Conservation (phyloP, 2,329 filamentous ascomycete species). For the Rugonectria rugulosa region DNA sequence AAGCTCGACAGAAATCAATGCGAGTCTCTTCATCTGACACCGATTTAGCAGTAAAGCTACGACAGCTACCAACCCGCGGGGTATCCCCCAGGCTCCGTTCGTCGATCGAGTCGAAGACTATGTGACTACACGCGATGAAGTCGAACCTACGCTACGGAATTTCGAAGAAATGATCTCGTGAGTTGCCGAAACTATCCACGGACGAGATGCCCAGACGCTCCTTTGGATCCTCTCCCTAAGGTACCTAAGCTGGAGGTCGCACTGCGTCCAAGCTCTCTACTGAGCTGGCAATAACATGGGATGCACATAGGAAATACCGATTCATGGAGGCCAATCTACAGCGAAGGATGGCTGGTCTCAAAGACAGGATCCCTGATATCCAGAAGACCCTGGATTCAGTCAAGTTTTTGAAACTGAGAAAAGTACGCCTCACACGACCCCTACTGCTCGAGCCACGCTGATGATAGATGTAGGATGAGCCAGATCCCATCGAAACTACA, state of each 20-base stretch:
- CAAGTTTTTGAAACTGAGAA: constrained; percentile 79
- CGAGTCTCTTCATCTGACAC: constrained; percentile 20
- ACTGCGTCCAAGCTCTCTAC: constrained; percentile 7
- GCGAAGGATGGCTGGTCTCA: constrained; percentile 79
- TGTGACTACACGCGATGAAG: constrained; percentile 78
- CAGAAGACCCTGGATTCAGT: constrained; percentile 95
- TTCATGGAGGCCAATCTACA: constrained; percentile 98
- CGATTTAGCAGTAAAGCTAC: constrained; percentile 51
- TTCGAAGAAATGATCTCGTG: constrained; percentile 96
- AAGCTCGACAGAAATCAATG: constrained; percentile 12
- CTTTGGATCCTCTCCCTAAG: too few relatives aligned
- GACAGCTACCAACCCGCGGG: constrained; percentile 76
- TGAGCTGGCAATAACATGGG: constrained; percentile 28
- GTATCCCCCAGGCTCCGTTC: constrained; percentile 84
- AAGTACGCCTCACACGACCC: constrained; percentile 54
- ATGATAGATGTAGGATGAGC: constrained; percentile 51
- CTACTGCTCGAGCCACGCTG: constrained; percentile 19
- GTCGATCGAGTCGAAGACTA: constrained; percentile 91
- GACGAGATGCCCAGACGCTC: constrained; percentile 10
- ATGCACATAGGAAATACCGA: constrained; percentile 84
- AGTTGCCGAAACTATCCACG: constrained; percentile 41
- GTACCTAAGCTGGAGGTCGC: constrained; percentile 16
- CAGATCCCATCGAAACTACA: constrained; percentile 83
- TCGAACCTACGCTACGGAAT: constrained; percentile 80
- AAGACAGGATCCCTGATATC: constrained; percentile 97